phyloP scores from a whole-genome alignment of 2,329 filamentous ascomycete genomes.

The Paecilomyces variotii region DNA sequence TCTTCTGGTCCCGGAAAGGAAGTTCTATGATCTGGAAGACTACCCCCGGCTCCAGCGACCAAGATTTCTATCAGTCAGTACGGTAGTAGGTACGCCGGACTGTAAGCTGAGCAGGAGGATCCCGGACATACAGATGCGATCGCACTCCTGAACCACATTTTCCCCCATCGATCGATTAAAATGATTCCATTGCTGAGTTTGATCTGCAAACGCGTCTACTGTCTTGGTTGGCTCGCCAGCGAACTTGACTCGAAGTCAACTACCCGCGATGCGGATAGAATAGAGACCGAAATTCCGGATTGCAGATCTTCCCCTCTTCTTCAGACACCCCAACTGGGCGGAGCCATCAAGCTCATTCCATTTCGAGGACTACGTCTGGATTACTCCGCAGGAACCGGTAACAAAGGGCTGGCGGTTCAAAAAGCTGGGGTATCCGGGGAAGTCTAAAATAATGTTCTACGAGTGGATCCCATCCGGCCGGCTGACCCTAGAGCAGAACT shows the following conservation, averaged over 20 bases:
- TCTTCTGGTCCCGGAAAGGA: not conserved
- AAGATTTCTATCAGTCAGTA: not conserved
- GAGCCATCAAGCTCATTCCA: not conserved
- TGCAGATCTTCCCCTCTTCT: not conserved
- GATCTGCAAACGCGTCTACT: not conserved
- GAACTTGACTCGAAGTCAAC: not conserved
- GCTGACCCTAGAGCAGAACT: not conserved
- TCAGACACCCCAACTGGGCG: not conserved
- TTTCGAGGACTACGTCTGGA: not conserved
- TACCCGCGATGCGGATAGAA: not conserved
- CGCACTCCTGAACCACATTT: not conserved
- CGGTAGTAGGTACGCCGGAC: not conserved
- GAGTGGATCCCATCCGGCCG: not conserved
- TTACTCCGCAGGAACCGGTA: not conserved
- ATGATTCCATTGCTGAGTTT: not conserved
- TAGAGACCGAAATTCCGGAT: not conserved
- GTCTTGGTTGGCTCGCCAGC: not conserved
- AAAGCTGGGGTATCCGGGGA: not conserved
- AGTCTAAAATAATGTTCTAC: not conserved
- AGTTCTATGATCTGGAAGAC: not conserved
- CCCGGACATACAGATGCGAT: not conserved
- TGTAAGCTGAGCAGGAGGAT: not conserved
- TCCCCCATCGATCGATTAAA: not conserved
- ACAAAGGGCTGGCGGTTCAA: not conserved
- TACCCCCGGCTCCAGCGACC: not conserved